Base-by-base conservation (phyloP, 352 stramenopile genomes). In the Phytophthora idaei region DNA sequence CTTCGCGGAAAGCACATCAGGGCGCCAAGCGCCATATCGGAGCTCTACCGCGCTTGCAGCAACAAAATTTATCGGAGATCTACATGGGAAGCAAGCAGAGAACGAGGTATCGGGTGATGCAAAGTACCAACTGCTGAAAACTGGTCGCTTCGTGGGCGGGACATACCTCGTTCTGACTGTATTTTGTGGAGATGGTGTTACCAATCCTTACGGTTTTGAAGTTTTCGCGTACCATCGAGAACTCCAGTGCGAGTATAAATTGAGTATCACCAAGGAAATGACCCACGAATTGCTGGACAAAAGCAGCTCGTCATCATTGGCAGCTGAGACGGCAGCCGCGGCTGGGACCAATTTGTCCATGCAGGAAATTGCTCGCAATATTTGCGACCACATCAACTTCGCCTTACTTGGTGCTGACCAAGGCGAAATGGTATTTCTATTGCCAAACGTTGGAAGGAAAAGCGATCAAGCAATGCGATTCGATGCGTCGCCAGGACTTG, bases 151-250 rank as follows among this genome's bases (percentile, higher is more conserved):
- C 51, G 69, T 90, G 1, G 83, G 78, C 1, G 83, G 83, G 21
- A 79, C 71, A 11, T 92, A 92, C 57, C 68, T 92, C 7, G 66
- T 90, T 6, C 53, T 92, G 31, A 90, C 81, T 5, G 83, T 92
- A 8, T 90, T 86, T 48, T 90, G 74, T 50, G 83, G 83, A n/a
- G 73, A 90, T 48, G 76, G 81, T 11, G 73, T 83, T 32, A 74
- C 67, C 17, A 90, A 92, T 39, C 76, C 81, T 39, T 92, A 92
- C 53, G 83, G 81, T 1, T 90, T 90, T 61, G 83, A 92, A 36
- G 78, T 92, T 14, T 62, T 85, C 31, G 83, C 83, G 14, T 66
- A 81, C 42, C 66, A 90, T 50, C 72, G 67, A 1, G 78, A 86
- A 58, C 67, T 67, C 9, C 64, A 79, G 7, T 72, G 73, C 55